Base-by-base conservation (phyloP, 2,329 filamentous ascomycete genomes). In the Fusarium annulatum region DNA sequence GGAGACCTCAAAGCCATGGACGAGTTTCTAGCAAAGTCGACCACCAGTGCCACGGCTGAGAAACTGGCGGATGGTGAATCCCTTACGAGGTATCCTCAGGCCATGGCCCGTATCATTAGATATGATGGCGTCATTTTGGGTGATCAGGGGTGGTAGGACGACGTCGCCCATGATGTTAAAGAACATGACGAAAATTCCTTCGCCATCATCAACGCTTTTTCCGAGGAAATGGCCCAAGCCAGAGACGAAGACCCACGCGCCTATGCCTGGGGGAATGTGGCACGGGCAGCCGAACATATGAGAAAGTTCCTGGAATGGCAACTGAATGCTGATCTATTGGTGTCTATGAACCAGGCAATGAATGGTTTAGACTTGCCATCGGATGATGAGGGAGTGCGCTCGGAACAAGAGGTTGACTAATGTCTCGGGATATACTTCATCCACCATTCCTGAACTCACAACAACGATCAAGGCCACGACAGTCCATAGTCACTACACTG, bases 151-250 rank as follows among this genome's bases (percentile, higher is more conserved):
- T 49, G 46, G 46, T 30, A 15, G 46, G 14, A n/a, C 19, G 0
- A 4, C 23, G 4, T 12, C 16, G 10, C 4, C 7, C 5, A 3
- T 19, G 23, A 19, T 19, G 5, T 45, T 10, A 9, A 6, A 3
- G 0, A 2, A 19, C 16, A 23, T 3, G 18, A 45, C 10, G 2
- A 48, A 46, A 21, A 21, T 12, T 21, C 9, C 26, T 21, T 4
- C 3, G 33, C 4, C 33, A 33, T 33, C 33, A 33, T 46, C 45
- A 28, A 28, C 26, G 12, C 0, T 4, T 46, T 46, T 46, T 46
- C 18, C 18, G 12, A 28, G 0, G 45, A 10, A 21, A 28, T 46
- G 45, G 26, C 14, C 45, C 14, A 15, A 28, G 45, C 45, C 28
- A 10, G 26, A 46, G 12, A 21, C 26, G 12, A 46, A 18, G 1